Evolutionary conservation across 495 filamentous ascomycete species (phyloP).

Genomic region (Xylaria cubensis): DNA sequence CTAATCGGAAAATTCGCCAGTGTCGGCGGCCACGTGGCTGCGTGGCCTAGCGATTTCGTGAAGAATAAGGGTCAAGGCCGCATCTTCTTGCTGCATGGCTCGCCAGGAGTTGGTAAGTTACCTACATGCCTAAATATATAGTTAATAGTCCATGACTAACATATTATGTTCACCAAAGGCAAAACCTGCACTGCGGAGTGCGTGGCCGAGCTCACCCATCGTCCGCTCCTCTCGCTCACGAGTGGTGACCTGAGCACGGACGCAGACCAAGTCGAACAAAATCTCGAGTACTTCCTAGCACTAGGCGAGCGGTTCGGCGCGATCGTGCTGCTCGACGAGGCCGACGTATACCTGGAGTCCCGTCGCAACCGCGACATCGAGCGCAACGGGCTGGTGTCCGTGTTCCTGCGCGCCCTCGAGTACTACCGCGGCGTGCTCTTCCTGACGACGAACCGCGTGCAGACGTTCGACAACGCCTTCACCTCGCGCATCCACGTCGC

Average conservation of each 20-base stretch:
- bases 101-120: slow-evolving; percentile 34
- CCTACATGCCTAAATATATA: neutral
- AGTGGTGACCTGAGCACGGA: slow-evolving; percentile 46
- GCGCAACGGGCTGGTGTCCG: slow-evolving; percentile 78
- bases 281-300: slow-evolving; percentile 47
- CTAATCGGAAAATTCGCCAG: slow-evolving; percentile 39
- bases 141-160: neutral
- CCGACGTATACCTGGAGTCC: slow-evolving; percentile 63
- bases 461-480: slow-evolving; percentile 51
- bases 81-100: slow-evolving; percentile 38
- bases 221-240: slow-evolving; percentile 48
- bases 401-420: slow-evolving; percentile 56
- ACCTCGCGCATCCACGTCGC: slow-evolving; percentile 52
- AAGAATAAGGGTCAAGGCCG: slow-evolving; percentile 40
- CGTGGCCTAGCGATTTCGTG: slow-evolving; percentile 40
- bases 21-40: slow-evolving; percentile 29
- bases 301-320: slow-evolving; percentile 53
- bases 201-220: slow-evolving; percentile 47
- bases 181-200: slow-evolving; percentile 46
- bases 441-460: slow-evolving; percentile 53
- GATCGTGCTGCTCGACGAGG: slow-evolving; percentile 52
- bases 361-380: slow-evolving; percentile 73
- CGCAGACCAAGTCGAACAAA: slow-evolving; percentile 42
- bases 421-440: slow-evolving; percentile 52
- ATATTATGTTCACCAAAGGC: neutral